Evolutionary conservation across 2,329 filamentous ascomycete genomes (phyloP), one percentile per base, ranked within the genome.

Genomic region (Fusarium secorum): DNA sequence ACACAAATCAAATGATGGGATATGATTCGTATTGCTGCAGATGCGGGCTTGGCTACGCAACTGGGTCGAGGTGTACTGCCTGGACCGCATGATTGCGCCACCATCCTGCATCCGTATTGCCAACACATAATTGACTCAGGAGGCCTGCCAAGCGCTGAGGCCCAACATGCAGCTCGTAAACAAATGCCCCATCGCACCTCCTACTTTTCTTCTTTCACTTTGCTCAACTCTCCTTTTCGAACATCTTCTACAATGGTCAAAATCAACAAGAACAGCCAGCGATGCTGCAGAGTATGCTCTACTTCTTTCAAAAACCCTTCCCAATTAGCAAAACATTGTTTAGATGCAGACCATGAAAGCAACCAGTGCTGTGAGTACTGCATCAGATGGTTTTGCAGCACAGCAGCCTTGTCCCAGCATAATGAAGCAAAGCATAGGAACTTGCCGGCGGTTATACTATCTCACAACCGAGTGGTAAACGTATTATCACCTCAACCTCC

Each of bases 331-430:
- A 14, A 44, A 4, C 56, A 64, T n/a, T 60, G 48, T 20, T 38
- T 60, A 5, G n/a, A 33, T 24, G 26, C 61, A n/a, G n/a, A 38
- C 1, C 56, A 64, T 28, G 24, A 60, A 49, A 11, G 11, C 11
- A 11, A 48, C 7, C 51, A 66, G 30, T 62, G 56, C 17, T 66
- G 65, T 9, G 11, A 42, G 28, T 7, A 26, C 20, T 67, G 64
- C 22, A 8, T 44, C 28, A 66, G 18, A 26, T 61, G 51, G 56
- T 66, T 68, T 20, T 1, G 18, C n/a, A 66, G 33, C 22, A 44
- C 17, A 3, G 2, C 51, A 28, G 35, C 56, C 14, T 35, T 66
- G 20, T 28, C 36, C 7, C 65, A 66, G 17, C 51, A 66, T n/a
- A 41, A 24, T 8, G 6, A 13, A 3, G 15, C 39, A 10, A 62